Percentiles rank a stretch among this genome's conserved stretches.
These are phyloP conservation scores for Rhodotorula mucilaginosa DNA, from an alignment of 1,284 basidiomycete genomes.

Conservation along the genomic window DNA sequence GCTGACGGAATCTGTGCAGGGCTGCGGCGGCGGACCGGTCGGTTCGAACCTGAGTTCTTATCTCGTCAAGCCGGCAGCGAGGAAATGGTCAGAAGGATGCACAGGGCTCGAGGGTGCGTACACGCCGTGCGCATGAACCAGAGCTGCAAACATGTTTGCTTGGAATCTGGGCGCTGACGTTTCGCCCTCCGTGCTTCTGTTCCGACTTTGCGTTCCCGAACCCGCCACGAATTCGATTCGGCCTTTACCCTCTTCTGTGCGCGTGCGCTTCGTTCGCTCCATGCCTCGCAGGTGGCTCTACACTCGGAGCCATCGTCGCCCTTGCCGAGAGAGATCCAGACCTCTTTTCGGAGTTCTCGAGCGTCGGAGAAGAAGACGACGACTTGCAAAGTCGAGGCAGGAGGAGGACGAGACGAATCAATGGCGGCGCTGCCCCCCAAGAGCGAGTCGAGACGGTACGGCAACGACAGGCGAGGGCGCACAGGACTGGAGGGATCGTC, in stretches of 20 bases:
- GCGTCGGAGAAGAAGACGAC: slow-evolving; percentile 23
- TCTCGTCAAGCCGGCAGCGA: slow-evolving; percentile 48
- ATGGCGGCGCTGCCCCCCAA: no score
- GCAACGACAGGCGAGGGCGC: not conserved
- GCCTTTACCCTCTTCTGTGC: no score
- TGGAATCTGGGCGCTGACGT: no score
- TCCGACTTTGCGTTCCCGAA: no score
- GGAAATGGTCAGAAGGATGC: slow-evolving; percentile 47
- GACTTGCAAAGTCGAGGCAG: no score
- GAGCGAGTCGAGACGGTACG: not conserved
- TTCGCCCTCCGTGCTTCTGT: no score
- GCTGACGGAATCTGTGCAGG: slow-evolving; percentile 34
- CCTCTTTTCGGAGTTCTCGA: slow-evolving; percentile 19
- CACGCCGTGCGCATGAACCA: no score
- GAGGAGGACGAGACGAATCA: not conserved
- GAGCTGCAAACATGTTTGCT: no score
- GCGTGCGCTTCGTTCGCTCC: no score
- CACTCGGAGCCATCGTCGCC: slow-evolving; percentile 41
- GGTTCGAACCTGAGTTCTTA: slow-evolving; percentile 51
- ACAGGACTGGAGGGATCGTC: not conserved
- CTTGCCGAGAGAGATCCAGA: slow-evolving; percentile 37
- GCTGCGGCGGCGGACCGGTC: slow-evolving; percentile 51
- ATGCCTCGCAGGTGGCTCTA: slow-evolving; percentile 33
- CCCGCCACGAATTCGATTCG: no score
- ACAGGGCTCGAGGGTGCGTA: slow-evolving; percentile 48